A percentile compares a stretch with the other conserved stretches of the same genome.
Evolutionary conservation across 2,329 filamentous ascomycete genomes (phyloP).

Genomic region (Fusarium redolens): DNA sequence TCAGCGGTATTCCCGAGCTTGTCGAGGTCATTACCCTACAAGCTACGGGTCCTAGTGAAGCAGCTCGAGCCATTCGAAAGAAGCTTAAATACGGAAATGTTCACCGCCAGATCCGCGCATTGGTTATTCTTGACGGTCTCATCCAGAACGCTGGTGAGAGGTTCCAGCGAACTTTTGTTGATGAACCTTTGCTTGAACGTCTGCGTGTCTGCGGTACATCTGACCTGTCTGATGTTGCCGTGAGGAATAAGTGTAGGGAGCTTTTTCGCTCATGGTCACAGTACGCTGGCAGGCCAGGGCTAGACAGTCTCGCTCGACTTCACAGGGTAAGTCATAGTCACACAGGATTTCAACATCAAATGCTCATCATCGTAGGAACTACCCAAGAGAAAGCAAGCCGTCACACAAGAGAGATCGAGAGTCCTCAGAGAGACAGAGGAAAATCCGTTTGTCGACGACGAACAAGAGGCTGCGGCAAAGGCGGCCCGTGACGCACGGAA

Average conservation of each 20-base stretch:
- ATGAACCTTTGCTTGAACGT: slow-evolving; percentile 91
- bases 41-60: slow-evolving; percentile 85
- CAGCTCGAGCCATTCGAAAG: slow-evolving; percentile 91
- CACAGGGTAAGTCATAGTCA: slow-evolving; percentile 66
- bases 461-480: slow-evolving; percentile 61
- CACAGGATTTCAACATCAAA: background rate
- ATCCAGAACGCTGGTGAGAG: slow-evolving; percentile 92
- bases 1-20: slow-evolving; percentile 91
- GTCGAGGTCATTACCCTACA: slow-evolving; percentile 95
- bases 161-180: slow-evolving; percentile 88
- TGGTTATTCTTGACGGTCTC: slow-evolving; percentile 89
- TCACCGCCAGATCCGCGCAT: slow-evolving; percentile 90
- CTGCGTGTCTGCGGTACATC: slow-evolving; percentile 89
- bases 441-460: slow-evolving; percentile 75
- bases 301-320: slow-evolving; percentile 82
- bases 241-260: slow-evolving; percentile 88
- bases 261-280: slow-evolving; percentile 91
- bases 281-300: slow-evolving; percentile 83
- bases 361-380: slow-evolving; percentile 62
- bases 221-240: slow-evolving; percentile 82
- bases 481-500: slow-evolving; percentile 47
- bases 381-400: slow-evolving; percentile 75
- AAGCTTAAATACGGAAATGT: slow-evolving; percentile 98
- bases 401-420: slow-evolving; percentile 81
- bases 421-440: slow-evolving; percentile 85